These are phyloP conservation scores for Gymnopus androsaceus DNA, from an alignment of 1,284 basidiomycete species.

Conservation along the genomic window DNA sequence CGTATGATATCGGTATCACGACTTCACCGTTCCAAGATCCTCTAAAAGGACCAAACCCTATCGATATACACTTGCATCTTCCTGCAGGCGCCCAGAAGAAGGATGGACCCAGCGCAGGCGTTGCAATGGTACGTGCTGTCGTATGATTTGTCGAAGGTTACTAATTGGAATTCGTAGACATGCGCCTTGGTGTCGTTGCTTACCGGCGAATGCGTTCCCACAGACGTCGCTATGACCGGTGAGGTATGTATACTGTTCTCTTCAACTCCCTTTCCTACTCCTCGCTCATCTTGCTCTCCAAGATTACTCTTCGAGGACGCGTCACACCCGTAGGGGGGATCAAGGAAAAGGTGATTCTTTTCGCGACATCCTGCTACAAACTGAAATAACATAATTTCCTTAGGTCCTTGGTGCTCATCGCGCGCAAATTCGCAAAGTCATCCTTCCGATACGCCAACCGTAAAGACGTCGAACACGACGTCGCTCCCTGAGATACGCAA, in stretches of 20 bases:
- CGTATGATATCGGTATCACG: constrained; percentile 80
- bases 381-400: neutral
- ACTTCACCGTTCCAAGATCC: constrained; percentile 69
- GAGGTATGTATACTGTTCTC: constrained; percentile 48
- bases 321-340: constrained; percentile 85
- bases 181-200: constrained; percentile 85
- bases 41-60: constrained; percentile 64
- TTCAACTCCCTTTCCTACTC: neutral
- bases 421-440: constrained; percentile 78
- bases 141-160: constrained; percentile 5
- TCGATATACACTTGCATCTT: constrained; percentile 88
- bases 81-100: constrained; percentile 88
- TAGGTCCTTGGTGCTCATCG: constrained; percentile 81
- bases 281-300: neutral
- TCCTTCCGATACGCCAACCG: constrained; percentile 82
- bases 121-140: constrained; percentile 69
- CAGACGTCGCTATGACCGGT: constrained; percentile 80
- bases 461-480: constrained; percentile 84
- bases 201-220: constrained; percentile 71
- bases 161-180: constrained; percentile 41
- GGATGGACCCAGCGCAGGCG: constrained; percentile 87
- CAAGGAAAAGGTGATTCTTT: constrained; percentile 62
- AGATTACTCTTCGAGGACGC: constrained; percentile 78
- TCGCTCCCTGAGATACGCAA: constrained; percentile 70
- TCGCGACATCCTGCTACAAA: neutral